phyloP scores from a whole-genome alignment of 2,329 filamentous ascomycete species.

The Balansia obtecta region DNA sequence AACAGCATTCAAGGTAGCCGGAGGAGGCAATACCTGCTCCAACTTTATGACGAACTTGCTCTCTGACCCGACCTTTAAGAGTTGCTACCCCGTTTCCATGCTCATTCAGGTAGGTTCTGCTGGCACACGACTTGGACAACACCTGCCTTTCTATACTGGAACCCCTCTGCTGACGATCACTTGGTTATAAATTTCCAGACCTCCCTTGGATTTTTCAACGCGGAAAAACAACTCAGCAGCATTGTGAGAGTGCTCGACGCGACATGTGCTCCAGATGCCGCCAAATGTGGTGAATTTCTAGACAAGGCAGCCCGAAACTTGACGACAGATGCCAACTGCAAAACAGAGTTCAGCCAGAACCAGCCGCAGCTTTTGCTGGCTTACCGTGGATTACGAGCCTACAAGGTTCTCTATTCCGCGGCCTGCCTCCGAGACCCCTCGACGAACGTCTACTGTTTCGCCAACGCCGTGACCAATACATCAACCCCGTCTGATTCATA shows the following conservation, averaged over 20 bases:
- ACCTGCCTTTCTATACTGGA: neutral
- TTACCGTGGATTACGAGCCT: slow-evolving; percentile 64
- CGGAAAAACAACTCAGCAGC: slow-evolving; percentile 54
- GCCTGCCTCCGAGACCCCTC: slow-evolving; percentile 62
- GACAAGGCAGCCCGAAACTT: slow-evolving; percentile 52
- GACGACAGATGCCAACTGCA: slow-evolving; percentile 51
- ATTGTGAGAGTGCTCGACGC: slow-evolving; percentile 70
- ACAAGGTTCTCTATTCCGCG: slow-evolving; percentile 65
- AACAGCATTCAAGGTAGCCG: slow-evolving; percentile 44
- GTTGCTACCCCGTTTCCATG: slow-evolving; percentile 74
- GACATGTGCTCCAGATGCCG: slow-evolving; percentile 57
- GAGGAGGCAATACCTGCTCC: slow-evolving; percentile 42
- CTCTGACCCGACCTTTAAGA: slow-evolving; percentile 49
- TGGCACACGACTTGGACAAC: too few relatives aligned
- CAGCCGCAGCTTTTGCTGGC: slow-evolving; percentile 64
- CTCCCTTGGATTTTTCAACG: slow-evolving; percentile 74
- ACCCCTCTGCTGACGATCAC: neutral
- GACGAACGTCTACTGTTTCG: slow-evolving; percentile 65
- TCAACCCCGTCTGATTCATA: slow-evolving; percentile 60
- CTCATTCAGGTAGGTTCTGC: slow-evolving; percentile 52
- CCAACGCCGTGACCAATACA: slow-evolving; percentile 68
- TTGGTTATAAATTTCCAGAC: slow-evolving; percentile 37
- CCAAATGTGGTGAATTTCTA: slow-evolving; percentile 55
- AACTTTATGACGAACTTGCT: slow-evolving; percentile 58
- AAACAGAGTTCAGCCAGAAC: slow-evolving; percentile 50